These are phyloP conservation scores for Alloteropsis semialata DNA, from an alignment of 176 grass and related monocot genomes.

Conservation along the genomic window DNA sequence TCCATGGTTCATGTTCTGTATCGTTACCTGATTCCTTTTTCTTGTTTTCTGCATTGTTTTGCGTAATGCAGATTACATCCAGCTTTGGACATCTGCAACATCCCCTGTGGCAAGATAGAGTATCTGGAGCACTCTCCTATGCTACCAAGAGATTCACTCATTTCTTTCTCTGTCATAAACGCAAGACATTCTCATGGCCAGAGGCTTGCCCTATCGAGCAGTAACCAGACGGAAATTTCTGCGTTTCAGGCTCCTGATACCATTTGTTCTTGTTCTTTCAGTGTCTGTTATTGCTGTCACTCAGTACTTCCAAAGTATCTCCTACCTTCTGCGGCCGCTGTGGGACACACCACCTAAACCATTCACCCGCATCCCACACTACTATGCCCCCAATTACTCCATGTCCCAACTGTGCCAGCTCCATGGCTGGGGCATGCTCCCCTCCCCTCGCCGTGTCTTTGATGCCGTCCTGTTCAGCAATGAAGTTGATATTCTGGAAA, in stretches of 20 bases:
- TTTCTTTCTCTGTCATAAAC: conserved; percentile 2
- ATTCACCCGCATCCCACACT: conserved; percentile 79
- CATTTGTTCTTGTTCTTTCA: conserved; percentile 46
- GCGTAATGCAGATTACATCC: conserved; percentile 38
- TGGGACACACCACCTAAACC: conserved; percentile 82
- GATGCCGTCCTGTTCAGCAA: conserved; percentile 91
- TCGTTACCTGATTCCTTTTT: background rate
- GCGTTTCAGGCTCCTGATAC: conserved; percentile 33
- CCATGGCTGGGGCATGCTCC: conserved; percentile 71
- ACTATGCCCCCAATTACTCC: conserved; percentile 67
- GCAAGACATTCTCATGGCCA: conserved; percentile 39
- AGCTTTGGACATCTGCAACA: background rate
- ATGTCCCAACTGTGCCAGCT: conserved; percentile 63
- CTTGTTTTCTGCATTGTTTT: conserved; percentile 25
- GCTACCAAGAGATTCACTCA: conserved; percentile 3
- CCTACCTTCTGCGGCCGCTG: conserved; percentile 84
- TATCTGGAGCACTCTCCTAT: conserved; percentile 15
- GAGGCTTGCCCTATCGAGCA: background rate
- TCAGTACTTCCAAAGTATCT: conserved; percentile 54
- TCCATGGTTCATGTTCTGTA: background rate
- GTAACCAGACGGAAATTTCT: conserved; percentile 30
- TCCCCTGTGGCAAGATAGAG: background rate
- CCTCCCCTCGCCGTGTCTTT: conserved; percentile 40
- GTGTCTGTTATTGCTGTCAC: conserved; percentile 35
- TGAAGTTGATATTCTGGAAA: conserved; percentile 86